Evolutionary conservation across 768 basidiomycete species (phyloP).

Genomic region (Leccinellum albellum): DNA sequence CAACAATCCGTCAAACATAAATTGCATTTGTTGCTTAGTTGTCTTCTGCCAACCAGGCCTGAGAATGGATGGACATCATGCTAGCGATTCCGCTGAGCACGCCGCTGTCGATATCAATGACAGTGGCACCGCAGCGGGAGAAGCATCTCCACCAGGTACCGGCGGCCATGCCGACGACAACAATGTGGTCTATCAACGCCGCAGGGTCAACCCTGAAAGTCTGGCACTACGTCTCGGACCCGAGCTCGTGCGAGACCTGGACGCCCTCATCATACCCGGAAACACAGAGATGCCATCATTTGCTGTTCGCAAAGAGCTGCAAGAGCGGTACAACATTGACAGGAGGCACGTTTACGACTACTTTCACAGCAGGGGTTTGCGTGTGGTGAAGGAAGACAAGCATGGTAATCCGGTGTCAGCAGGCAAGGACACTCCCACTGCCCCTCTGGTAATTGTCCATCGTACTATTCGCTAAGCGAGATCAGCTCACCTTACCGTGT

Average conservation of each 20-base stretch:
- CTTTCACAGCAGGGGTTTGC: conserved; percentile 61
- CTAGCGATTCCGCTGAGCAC: conserved; percentile 3
- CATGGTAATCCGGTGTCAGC: conserved; percentile 44
- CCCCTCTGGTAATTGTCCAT: conserved; percentile 20
- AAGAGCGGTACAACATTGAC: conserved; percentile 67
- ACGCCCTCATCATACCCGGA: conserved; percentile 65
- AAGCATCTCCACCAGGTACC: conserved; percentile 14
- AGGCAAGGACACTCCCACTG: conserved; percentile 16
- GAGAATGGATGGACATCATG: conserved; percentile 9
- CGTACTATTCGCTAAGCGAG: neutral
- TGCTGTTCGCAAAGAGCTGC: conserved; percentile 63
- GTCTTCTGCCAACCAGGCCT: neutral
- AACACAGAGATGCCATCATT: conserved; percentile 74
- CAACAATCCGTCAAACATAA: conserved; percentile 6
- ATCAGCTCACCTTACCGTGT: conserved; percentile 8
- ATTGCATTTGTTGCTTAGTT: conserved; percentile 1
- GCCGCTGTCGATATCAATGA: neutral
- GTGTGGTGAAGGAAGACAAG: conserved; percentile 63
- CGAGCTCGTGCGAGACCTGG: conserved; percentile 66
- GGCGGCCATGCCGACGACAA: conserved; percentile 6
- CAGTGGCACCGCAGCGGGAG: neutral
- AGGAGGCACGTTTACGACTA: conserved; percentile 77
- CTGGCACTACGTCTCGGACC: conserved; percentile 65
- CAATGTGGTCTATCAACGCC: conserved; percentile 29
- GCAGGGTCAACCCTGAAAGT: conserved; percentile 63